Base-by-base conservation (phyloP, 306 rosid species). In the Dryas octopetala region DNA sequence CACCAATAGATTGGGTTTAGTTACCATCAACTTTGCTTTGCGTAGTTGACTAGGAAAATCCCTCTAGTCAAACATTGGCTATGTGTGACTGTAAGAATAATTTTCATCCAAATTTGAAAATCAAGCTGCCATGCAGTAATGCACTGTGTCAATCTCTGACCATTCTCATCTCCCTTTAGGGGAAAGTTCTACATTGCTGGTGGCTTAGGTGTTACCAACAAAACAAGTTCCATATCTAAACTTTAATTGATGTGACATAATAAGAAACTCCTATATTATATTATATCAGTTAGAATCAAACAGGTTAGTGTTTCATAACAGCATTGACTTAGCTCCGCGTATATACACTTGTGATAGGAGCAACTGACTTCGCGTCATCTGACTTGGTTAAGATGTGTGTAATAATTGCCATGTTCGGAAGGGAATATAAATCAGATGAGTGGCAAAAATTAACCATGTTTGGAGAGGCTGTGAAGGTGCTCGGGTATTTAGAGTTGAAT, bases 401-500 rank as follows among this genome's bases (percentile, higher is more conserved):
- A 55, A 54, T 72, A 55, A 65, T 72, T 16, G 43, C 14, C 78
- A 16, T n/a, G 43, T 48, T 14, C 9, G 44, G 11, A 38, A 6
- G 17, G 11, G 13, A 48, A 26, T 0, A 49, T 9, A 64, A 32
- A 54, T 17, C 5, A 2, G 43, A 6, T 0, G 9, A 32, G 38
- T 32, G 38, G 38, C 43, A 19, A 10, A 23, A 49, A 67, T 28
- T 43, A 28, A 32, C 17, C 7, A 81, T 83, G 87, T 74, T 64
- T n/a, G 79, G 43, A 64, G 85, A 85, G 1, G 66, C 80, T n/a
- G 62, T 79, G 14, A 75, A 63, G 67, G 49, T 88, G 65, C 62
- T 85, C 12, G 85, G 91, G 47, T 38, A 41, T 15, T 81, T 13
- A 83, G 86, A 71, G 78, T 85, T 10, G 76, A 65, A 59, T 85